phyloP scores from a whole-genome alignment of 1,139 yeast genomes.

The Yamadazyma diospyri region DNA sequence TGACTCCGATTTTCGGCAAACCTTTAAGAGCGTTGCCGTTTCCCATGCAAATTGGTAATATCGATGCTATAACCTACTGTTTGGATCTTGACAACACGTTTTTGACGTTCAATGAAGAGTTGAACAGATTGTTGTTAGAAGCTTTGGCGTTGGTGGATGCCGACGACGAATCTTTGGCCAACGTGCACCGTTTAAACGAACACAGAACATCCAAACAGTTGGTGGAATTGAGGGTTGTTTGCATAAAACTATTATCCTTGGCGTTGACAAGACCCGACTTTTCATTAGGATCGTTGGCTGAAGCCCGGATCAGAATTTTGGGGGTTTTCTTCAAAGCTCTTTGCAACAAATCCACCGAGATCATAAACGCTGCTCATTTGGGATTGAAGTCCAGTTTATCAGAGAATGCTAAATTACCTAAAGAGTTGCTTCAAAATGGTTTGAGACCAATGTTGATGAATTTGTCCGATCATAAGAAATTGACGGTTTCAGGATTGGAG shows the following conservation, averaged over 20 bases:
- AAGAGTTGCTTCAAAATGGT: constrained; percentile 89
- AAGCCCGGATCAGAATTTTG: constrained; percentile 77
- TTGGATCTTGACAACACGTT: constrained; percentile 77
- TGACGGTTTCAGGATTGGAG: constrained; percentile 86
- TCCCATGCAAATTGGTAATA: constrained; percentile 98
- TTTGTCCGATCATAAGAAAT: constrained; percentile 84
- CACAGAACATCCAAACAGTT: constrained; percentile 85
- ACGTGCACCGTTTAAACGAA: constrained; percentile 81
- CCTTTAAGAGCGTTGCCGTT: constrained; percentile 95
- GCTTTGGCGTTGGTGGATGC: constrained; percentile 96
- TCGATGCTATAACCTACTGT: constrained; percentile 93
- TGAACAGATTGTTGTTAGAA: constrained; percentile 79
- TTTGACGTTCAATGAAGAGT: constrained; percentile 81
- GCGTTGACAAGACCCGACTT: constrained; percentile 83
- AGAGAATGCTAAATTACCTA: constrained; percentile 86
- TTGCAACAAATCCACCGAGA: constrained; percentile 79
- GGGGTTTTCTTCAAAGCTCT: constrained; percentile 94
- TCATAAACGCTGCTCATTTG: constrained; percentile 88
- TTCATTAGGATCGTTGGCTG: constrained; percentile 73
- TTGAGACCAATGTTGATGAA: constrained; percentile 94
- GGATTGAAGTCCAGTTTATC: constrained; percentile 83
- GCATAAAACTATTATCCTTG: constrained; percentile 76
- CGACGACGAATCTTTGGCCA: constrained; percentile 91
- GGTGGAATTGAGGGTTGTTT: constrained; percentile 81
- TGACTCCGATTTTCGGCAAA: constrained; percentile 94